Evolutionary conservation across 2,329 filamentous ascomycete species (phyloP), one percentile per base, ranked within the genome.

Genomic region (Phyllosticta paracitricarpa): DNA sequence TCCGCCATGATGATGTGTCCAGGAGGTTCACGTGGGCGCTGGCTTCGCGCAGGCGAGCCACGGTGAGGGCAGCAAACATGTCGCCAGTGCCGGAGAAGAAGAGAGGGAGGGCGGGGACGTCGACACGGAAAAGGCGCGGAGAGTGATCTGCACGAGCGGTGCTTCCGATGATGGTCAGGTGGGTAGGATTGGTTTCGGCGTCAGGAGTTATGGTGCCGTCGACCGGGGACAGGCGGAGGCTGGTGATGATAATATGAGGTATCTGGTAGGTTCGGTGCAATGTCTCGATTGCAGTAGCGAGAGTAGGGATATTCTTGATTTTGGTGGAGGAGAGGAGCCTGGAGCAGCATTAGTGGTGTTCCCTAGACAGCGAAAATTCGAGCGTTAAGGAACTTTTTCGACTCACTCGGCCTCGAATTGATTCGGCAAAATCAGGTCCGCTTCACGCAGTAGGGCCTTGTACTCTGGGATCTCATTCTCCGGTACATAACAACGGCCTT

Each of bases 71-170:
- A 30, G 91, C 93, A 71, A 99, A 97, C 93, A 99, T 97, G 77
- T 99, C 94, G 55, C 94, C 94, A 0, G 95, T 97, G 51, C 94
- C 94, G 68, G 89, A 91, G 76, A 97, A 99, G 80, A 94, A 96
- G 76, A 91, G 89, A 71, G 96, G 89, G 63, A 97, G 86, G 28
- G 88, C 84, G 0, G 93, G 91, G 61, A 97, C 90, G 61, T 89
- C 85, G 69, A 97, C 87, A 69, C 88, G 86, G 80, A 97, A 99
- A 58, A 93, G 82, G n/a, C 94, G 87, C 0, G 93, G 85, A 52
- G 79, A 80, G 65, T 84, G 83, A 59, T 81, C 76, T 1, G 79
- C 79, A 2, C 82, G 86, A 70, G 86, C 86, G 19, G 86, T 91
- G 10, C 89, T 92, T 61, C 91, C 91, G 62, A 95, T 84, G 40